Evolutionary conservation across 306 rosid genomes (phyloP), one percentile per base, ranked within the genome.

Genomic region (Oxytropis ochrocephala): DNA sequence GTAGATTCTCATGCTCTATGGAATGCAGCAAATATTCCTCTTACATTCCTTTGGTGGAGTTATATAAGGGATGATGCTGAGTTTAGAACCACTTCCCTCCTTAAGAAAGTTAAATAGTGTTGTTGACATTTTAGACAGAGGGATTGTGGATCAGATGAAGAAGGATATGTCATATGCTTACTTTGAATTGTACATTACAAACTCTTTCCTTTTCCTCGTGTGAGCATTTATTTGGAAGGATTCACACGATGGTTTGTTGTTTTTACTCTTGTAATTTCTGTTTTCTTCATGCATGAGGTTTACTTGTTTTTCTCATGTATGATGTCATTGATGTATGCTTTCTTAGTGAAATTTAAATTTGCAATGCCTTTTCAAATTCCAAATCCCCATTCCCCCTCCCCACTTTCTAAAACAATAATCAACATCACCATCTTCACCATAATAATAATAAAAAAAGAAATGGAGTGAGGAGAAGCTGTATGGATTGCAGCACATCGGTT

Each of bases 41-140:
- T 87, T 16, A 80, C 99, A 14, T 94, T 79, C 82, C 78, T 94
- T 14, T 91, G 90, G 97, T 94, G 99, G 99, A 87, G 92, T 80
- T 91, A 87, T 71, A 80, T 87, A 72, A 85, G 95, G 77, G 96
- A 91, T 56, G 99, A 94, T 67, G 97, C 97, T 1, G 97, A 88
- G 80, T 91, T 82, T 74, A 79, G 82, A 66, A 91, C 96, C 62
- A 8, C 72, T 14, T 43, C 70, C 39, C 86, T 84, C 57, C 86
- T 82, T 44, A 91, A 94, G 88, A 94, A 94, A 78, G 78, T 66
- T 5, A 89, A 87, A 73, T 88, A n/a, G n/a, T n/a, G n/a, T n/a
- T n/a, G n/a, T n/a, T n/a, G n/a, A n/a, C n/a, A n/a, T n/a, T n/a
- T n/a, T n/a, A 38, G 57, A 36, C 70, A 42, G 61, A 78, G 43